Evolutionary conservation across 495 filamentous ascomycete genomes (phyloP).

Genomic region (Cudoniella acicularis): DNA sequence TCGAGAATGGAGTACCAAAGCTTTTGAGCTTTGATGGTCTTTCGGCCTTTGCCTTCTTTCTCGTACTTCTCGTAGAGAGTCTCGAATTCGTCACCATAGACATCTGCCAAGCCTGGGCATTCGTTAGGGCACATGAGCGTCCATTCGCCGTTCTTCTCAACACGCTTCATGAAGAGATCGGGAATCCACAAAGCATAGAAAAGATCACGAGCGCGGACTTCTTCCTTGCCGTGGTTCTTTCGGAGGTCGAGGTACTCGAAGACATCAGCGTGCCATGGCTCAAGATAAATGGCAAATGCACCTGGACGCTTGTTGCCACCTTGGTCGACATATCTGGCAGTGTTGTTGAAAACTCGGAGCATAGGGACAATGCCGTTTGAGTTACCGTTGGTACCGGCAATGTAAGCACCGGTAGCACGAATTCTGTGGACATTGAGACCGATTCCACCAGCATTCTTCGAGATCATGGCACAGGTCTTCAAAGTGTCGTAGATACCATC

Average conservation of each 20-base stretch:
- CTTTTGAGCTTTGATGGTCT: conserved; percentile 94
- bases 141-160: conserved; percentile 93
- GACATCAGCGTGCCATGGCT: conserved; percentile 98
- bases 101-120: conserved; percentile 88
- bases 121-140: conserved; percentile 97
- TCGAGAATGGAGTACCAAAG: conserved; percentile 98
- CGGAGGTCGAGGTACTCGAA: conserved; percentile 96
- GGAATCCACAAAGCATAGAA: conserved; percentile 99
- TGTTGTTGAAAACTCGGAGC: conserved; percentile 99
- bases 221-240: conserved; percentile 99
- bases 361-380: conserved; percentile 98
- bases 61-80: conserved; percentile 94
- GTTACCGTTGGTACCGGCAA: conserved; percentile 93
- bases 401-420: conserved; percentile 94
- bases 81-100: conserved; percentile 96
- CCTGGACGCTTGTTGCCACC: conserved; percentile 99
- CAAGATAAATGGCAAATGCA: conserved; percentile 98
- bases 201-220: conserved; percentile 91
- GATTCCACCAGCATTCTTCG: conserved; percentile 97
- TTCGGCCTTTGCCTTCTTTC: conserved; percentile 79
- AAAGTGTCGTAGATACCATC: conserved; percentile 98
- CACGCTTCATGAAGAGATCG: conserved; percentile 99
- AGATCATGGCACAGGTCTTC: conserved; percentile 99
- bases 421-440: conserved; percentile 94
- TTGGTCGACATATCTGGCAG: conserved; percentile 96